phyloP scores from a whole-genome alignment of 2,329 filamentous ascomycete genomes.

The Cercospora citrullina region DNA sequence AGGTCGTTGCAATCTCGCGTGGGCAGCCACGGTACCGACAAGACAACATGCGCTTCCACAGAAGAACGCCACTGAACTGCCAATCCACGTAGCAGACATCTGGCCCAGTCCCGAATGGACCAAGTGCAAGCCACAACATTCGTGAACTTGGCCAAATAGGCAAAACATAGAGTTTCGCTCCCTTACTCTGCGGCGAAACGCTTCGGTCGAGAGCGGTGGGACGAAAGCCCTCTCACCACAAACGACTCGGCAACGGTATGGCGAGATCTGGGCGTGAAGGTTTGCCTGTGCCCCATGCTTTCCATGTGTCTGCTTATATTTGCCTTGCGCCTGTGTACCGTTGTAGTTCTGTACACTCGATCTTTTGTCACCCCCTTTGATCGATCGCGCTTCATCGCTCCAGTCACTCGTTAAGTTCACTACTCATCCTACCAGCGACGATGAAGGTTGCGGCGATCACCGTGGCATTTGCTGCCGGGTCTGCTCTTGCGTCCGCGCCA shows the following conservation, averaged over 20 bases:
- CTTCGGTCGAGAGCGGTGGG: constrained; percentile 14
- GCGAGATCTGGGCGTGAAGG: constrained; percentile 9
- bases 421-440: not conserved
- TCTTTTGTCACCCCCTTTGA: not conserved
- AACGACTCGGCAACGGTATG: constrained; percentile 4
- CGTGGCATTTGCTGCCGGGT: constrained; percentile 17
- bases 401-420: constrained; percentile 10
- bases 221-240: constrained; percentile 6
- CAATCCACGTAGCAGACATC: constrained; percentile 5
- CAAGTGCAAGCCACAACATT: constrained; percentile 16
- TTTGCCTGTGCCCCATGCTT: not conserved
- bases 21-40: constrained; percentile 5
- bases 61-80: constrained; percentile 8
- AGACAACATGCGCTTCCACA: not conserved
- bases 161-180: constrained; percentile 14
- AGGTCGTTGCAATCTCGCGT: constrained; percentile 7
- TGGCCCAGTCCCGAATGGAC: constrained; percentile 7
- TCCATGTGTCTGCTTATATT: constrained; percentile 9
- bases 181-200: constrained; percentile 2
- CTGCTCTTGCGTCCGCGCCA: constrained; percentile 22
- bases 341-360: constrained; percentile 1
- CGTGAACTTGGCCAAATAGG: constrained; percentile 16
- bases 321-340: constrained; percentile 8
- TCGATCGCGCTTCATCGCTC: not conserved
- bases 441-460: constrained; percentile 24